Evolutionary conservation across 495 filamentous ascomycete genomes (phyloP), one percentile per base, ranked within the genome.

Genomic region (Cetradonia linearis): DNA sequence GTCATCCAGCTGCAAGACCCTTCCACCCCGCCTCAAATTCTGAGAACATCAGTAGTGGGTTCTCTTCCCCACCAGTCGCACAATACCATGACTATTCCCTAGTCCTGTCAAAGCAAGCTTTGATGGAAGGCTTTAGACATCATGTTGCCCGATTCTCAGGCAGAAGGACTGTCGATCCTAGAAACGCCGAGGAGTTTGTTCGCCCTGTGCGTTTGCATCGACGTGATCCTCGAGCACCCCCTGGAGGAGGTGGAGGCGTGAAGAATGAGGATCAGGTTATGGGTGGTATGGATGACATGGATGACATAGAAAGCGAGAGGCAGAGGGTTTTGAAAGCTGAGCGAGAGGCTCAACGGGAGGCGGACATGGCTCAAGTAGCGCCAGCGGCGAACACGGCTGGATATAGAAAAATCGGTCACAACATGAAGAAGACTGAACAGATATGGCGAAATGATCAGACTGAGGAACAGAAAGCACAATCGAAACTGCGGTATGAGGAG

Each of bases 401-500:
- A 31, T 76, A 79, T 38, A 86, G 86, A 68, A 78, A 83, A 68
- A 76, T 83, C 18, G 80, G 82, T 59, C 72, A 73, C 11, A 74
- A 76, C 5, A 78, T 82, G 64, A 86, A 86, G 67, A 82, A 86
- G 67, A 84, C 86, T 8, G 78, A 82, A 59, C 79, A 80, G 61
- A 77, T 83, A 38, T 84, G 82, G 66, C 87, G 91, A 68, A 89
- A 84, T 36, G 81, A 92, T 68, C 87, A 93, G 72, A 90, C 89
- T 0, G 86, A 87, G 16, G 87, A 87, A 44, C 83, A 91, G 64
- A 86, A 89, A 66, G 90, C 88, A 59, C 80, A 82, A 56, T 79
- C 82, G 13, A 83, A 88, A 49, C 78, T 97, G 25, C 84, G 90
- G 62, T 98, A 97, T 64, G 94, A 98, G 69, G 93, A 98, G 67